A percentile compares a stretch with the other conserved stretches of the same genome.
Evolutionary conservation across 2,329 filamentous ascomycete genomes (phyloP).

Genomic region (Microcyclospora pomicola): DNA sequence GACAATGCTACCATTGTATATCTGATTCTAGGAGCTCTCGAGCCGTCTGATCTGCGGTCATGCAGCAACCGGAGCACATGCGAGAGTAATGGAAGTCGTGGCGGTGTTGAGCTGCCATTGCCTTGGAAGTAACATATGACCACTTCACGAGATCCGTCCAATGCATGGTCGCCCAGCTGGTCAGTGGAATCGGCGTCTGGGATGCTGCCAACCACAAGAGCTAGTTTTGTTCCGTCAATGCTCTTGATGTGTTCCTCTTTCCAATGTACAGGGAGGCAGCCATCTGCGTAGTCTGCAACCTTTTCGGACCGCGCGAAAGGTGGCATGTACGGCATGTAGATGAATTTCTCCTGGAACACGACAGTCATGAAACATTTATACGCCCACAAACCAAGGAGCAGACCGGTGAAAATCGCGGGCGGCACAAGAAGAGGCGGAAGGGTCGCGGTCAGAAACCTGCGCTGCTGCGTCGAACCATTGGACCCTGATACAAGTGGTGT

Average conservation of each 20-base stretch:
- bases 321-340: conserved; percentile 65
- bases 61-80: conserved; percentile 31
- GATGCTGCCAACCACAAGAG: conserved; percentile 39
- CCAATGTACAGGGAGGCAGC: conserved; percentile 53
- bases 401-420: conserved; percentile 51
- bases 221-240: conserved; percentile 51
- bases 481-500: too few relatives aligned
- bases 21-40: conserved; percentile 3
- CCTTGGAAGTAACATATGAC: conserved; percentile 38
- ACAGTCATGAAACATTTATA: conserved; percentile 61
- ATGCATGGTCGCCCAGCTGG: neutral
- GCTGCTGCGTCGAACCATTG: too few relatives aligned
- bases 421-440: conserved; percentile 43
- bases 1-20: conserved; percentile 36
- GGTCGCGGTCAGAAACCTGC: conserved; percentile 12
- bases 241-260: conserved; percentile 47
- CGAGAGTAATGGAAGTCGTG: conserved; percentile 34
- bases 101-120: conserved; percentile 33
- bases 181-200: neutral
- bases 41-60: conserved; percentile 2
- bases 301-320: conserved; percentile 54
- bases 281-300: conserved; percentile 47
- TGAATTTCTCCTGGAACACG: conserved; percentile 66
- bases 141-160: conserved; percentile 13
- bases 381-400: conserved; percentile 50